These are phyloP conservation scores for Sparassis latifolia DNA, from an alignment of 1,284 basidiomycete genomes.

Conservation along the genomic window DNA sequence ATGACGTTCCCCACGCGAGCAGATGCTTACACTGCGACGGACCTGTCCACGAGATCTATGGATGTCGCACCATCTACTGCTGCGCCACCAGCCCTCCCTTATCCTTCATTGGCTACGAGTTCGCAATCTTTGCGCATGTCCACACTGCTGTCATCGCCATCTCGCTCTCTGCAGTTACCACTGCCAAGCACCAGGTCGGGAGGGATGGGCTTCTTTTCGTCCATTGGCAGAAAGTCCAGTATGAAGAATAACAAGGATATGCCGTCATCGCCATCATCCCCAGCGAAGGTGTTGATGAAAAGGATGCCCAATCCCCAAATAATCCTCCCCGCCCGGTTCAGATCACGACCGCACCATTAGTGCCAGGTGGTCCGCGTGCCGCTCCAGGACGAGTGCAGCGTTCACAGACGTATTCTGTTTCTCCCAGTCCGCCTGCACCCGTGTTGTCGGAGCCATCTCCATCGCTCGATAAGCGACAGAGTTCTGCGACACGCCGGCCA, in stretches of 20 bases:
- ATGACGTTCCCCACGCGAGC: conserved; percentile 71
- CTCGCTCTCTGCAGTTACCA: conserved; percentile 25
- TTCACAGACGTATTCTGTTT: conserved; percentile 57
- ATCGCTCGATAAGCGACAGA: conserved; percentile 26
- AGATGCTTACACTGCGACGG: conserved; percentile 71
- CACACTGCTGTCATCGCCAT: conserved; percentile 25
- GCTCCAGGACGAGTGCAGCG: conserved; percentile 55
- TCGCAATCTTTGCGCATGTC: conserved; percentile 20
- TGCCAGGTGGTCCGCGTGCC: conserved; percentile 74
- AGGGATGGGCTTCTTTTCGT: conserved; percentile 60
- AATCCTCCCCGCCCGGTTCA: conserved; percentile 29
- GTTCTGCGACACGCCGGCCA: conserved; percentile 40
- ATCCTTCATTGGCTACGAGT: conserved; percentile 49
- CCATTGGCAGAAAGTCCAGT: conserved; percentile 67
- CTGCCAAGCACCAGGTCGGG: conserved; percentile 31
- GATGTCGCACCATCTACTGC: conserved; percentile 43
- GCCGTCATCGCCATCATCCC: conserved; percentile 17
- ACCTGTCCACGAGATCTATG: conserved; percentile 46
- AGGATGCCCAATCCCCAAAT: conserved; percentile 12
- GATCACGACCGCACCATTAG: conserved; percentile 38
- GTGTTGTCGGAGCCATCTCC: conserved; percentile 4
- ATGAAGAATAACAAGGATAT: conserved; percentile 31
- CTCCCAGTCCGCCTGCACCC: conserved; percentile 26
- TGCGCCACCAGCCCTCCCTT: conserved; percentile 66
- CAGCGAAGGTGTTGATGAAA: conserved; percentile 35